These are phyloP conservation scores for Cornus suecica DNA, from an alignment of 148 eudicot species.

Conservation along the genomic window DNA sequence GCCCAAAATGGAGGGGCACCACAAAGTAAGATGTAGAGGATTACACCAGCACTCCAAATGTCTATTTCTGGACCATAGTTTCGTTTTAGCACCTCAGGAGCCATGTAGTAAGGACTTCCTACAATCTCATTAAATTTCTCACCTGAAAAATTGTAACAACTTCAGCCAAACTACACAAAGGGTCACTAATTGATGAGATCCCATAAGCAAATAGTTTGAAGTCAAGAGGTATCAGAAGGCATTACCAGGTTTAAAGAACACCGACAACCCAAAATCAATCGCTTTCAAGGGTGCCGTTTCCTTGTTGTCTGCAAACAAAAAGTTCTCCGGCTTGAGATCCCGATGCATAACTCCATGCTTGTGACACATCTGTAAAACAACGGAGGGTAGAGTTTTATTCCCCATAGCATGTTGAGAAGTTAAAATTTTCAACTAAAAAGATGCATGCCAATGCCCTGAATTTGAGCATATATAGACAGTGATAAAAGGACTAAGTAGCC, in stretches of 20 bases:
- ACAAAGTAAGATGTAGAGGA: conserved; percentile 57
- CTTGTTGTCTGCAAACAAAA: conserved; percentile 48
- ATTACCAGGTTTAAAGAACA: conserved; percentile 57
- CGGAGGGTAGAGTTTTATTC: not conserved
- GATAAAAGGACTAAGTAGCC: not conserved
- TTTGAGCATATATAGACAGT: not conserved
- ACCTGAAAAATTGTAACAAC: conserved; percentile 18
- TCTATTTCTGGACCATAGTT: conserved; percentile 60
- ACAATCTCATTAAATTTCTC: conserved; percentile 56
- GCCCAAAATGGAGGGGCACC: conserved; percentile 73
- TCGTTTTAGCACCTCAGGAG: conserved; percentile 58
- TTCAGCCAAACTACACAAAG: not conserved
- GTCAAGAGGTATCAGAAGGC: not conserved
- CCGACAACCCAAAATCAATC: conserved; percentile 61
- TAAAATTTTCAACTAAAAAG: not conserved
- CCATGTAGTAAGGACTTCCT: conserved; percentile 70
- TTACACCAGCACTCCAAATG: conserved; percentile 68
- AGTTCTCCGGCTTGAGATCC: conserved; percentile 67
- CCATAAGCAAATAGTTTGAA: not conserved
- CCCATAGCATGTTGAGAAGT: not conserved
- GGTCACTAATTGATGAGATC: not conserved
- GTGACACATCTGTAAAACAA: conserved; percentile 46
- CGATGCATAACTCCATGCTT: conserved; percentile 66
- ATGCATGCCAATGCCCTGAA: not conserved
- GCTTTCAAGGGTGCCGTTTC: conserved; percentile 56